Evolutionary conservation across 2,329 filamentous ascomycete genomes (phyloP).

Genomic region (Sporothrix inflata): DNA sequence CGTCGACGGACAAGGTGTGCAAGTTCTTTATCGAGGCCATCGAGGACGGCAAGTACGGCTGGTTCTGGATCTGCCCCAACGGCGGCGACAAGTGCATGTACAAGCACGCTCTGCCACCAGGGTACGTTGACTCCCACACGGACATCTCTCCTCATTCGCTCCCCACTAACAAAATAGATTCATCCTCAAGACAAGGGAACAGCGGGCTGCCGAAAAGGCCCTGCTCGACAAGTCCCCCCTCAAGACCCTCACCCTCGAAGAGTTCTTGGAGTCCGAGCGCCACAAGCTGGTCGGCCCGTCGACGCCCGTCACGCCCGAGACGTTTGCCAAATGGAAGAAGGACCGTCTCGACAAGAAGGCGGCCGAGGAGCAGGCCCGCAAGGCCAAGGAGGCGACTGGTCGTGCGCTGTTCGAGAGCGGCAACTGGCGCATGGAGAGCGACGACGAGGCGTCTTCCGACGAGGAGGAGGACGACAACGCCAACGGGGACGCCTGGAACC

Average conservation of each 20-base stretch:
- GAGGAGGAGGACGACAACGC: slow-evolving; percentile 62
- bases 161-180: slow-evolving; percentile 61
- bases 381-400: slow-evolving; percentile 94
- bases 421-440: slow-evolving; percentile 75
- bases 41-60: slow-evolving; percentile 97
- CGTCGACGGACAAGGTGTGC: slow-evolving; percentile 97
- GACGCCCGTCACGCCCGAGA: slow-evolving; percentile 90
- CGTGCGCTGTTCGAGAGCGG: slow-evolving; percentile 95
- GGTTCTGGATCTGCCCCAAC: slow-evolving; percentile 99
- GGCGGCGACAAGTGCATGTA: slow-evolving; percentile 99
- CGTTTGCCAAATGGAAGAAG: slow-evolving; percentile 97
- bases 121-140: slow-evolving; percentile 59
- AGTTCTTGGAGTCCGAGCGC: slow-evolving; percentile 94
- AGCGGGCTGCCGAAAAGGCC: slow-evolving; percentile 92
- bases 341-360: slow-evolving; percentile 93
- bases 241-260: slow-evolving; percentile 91
- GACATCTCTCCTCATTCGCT: slow-evolving; percentile 1
- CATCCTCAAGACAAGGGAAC: slow-evolving; percentile 96
- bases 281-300: slow-evolving; percentile 91
- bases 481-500: slow-evolving; percentile 66
- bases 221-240: slow-evolving; percentile 93
- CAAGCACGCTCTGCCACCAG: slow-evolving; percentile 89
- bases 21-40: slow-evolving; percentile 97
- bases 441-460: slow-evolving; percentile 64
- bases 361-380: slow-evolving; percentile 85